These are phyloP conservation scores for Blakeslea trispora DNA, from an alignment of 371 early-diverging fungal genomes.

Conservation along the genomic window DNA sequence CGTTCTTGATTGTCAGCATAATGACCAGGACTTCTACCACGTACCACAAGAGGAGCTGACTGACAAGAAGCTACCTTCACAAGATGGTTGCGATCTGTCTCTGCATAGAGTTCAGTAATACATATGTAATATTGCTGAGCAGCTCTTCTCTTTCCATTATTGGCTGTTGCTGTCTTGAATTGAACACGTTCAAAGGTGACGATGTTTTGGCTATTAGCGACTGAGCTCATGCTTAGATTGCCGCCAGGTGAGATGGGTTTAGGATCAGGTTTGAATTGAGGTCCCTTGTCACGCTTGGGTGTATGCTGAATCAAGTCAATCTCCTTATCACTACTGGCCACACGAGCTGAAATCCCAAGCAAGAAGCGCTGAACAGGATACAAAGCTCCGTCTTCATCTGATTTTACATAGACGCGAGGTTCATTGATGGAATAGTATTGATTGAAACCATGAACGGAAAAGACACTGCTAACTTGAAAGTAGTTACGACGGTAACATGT, in stretches of 20 bases:
- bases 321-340: conserved; percentile 51
- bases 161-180: conserved; percentile 88
- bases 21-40: conserved; percentile 87
- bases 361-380: conserved; percentile 47
- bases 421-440: conserved; percentile 39
- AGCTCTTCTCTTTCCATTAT: conserved; percentile 77
- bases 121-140: conserved; percentile 83
- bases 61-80: conserved; percentile 59
- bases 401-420: conserved; percentile 47
- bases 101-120: conserved; percentile 60
- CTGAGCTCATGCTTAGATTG: conserved; percentile 36
- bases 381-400: conserved; percentile 16
- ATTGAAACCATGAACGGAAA: conserved; percentile 49
- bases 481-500: conserved; percentile 90
- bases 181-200: conserved; percentile 83
- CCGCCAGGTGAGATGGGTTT: conserved; percentile 55
- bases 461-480: conserved; percentile 77
- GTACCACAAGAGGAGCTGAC: conserved; percentile 77
- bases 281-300: conserved; percentile 86
- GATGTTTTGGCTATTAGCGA: conserved; percentile 39
- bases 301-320: conserved; percentile 85
- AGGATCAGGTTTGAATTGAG: conserved; percentile 67
- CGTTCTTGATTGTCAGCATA: conserved; percentile 55
- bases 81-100: conserved; percentile 44
- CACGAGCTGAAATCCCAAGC: conserved; percentile 64